These are phyloP conservation scores for Lipomyces sp. DNA, from an alignment of 805 yeast genomes.

Conservation along the genomic window DNA sequence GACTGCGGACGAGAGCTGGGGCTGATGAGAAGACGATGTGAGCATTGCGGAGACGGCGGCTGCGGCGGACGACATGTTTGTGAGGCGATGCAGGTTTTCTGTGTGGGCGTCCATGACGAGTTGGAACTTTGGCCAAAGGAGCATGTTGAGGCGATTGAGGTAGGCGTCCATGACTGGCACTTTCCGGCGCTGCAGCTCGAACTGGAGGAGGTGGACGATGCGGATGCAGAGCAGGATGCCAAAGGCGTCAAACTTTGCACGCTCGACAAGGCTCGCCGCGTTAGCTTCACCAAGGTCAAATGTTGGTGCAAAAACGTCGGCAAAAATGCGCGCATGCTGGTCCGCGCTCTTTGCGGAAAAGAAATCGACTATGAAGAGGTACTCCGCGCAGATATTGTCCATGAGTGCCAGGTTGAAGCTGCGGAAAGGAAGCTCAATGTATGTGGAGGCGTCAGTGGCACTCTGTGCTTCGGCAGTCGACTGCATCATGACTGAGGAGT, in stretches of 20 bases:
- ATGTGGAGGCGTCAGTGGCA: constrained; percentile 33
- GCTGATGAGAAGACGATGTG: constrained; percentile 9
- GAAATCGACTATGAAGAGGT: constrained; percentile 66
- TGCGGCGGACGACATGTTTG: constrained; percentile 6
- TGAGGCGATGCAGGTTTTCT: constrained; percentile 53
- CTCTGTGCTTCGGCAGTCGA: constrained; percentile 80
- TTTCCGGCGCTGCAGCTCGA: constrained; percentile 62
- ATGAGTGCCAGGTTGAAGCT: constrained; percentile 69
- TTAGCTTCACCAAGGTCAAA: constrained; percentile 50
- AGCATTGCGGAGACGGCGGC: constrained; percentile 25
- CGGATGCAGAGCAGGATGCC: constrained; percentile 77
- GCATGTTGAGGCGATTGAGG: constrained; percentile 59
- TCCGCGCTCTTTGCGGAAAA: constrained; percentile 42
- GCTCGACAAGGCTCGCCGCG: constrained; percentile 42
- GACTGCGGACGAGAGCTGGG: constrained; percentile 33
- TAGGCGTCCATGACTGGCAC: constrained; percentile 72
- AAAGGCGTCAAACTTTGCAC: constrained; percentile 57
- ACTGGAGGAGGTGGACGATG: constrained; percentile 60
- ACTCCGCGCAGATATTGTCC: constrained; percentile 77
- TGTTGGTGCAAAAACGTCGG: constrained; percentile 51
- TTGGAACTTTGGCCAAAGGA: constrained; percentile 86
- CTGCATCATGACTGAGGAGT: constrained; percentile 67
- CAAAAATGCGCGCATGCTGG: constrained; percentile 37
- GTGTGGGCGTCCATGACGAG: constrained; percentile 73
- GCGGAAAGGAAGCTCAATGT: constrained; percentile 64